Base-by-base conservation (phyloP, 2,329 filamentous ascomycete genomes). In the Myriosclerotinia scirpicola region DNA sequence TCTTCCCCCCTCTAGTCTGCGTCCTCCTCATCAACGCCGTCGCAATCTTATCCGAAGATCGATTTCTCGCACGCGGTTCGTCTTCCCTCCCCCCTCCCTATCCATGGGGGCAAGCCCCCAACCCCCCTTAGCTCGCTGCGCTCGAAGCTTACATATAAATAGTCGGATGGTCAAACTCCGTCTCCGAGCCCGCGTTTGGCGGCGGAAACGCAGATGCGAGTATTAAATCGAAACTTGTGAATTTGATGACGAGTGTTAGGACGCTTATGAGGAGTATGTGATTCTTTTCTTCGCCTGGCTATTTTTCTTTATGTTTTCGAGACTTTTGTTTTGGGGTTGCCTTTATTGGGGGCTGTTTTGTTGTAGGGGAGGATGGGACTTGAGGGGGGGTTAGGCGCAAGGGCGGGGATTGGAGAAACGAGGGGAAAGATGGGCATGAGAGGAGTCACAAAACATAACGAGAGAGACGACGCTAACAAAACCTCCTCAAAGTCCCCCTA, bases 1-100 rank as follows among this genome's bases (percentile, higher is more conserved):
- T 11, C 11, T 5, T 6, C 53, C 34, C 75, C 12, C 56, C 30
- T 75, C 48, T 30, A 93, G 91, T 94, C 72, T 85, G 87, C 73
- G 84, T 96, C 77, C 91, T 98, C 75, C 86, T 98, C 77, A 88
- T 95, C 80, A 99, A 99, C 80, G 92, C 92, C 72, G 90, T 98
- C 77, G 92, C 93, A 70, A 88, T 97, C 76, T 90, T 98, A 71
- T 96, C 92, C 74, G 93, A 97, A 86, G 93, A 97, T 80, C 90
- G 93, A 69, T 97, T 97, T 79, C 90, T 97, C 72, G 90, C 81
- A 67, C 87, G 92, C 79, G 93, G 80, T 89, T 87, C 72, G 83
- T 79, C 20, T 26, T 9, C 30, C 52, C 30, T 36, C 40, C 8
- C 9, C 38, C 11, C 12, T 6, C 42, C 22, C 17, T 22, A 38